These are phyloP conservation scores for Physcomitrellopsis africana DNA, from an alignment of 225 moss, liverwort and hornwort species.

Conservation along the genomic window DNA sequence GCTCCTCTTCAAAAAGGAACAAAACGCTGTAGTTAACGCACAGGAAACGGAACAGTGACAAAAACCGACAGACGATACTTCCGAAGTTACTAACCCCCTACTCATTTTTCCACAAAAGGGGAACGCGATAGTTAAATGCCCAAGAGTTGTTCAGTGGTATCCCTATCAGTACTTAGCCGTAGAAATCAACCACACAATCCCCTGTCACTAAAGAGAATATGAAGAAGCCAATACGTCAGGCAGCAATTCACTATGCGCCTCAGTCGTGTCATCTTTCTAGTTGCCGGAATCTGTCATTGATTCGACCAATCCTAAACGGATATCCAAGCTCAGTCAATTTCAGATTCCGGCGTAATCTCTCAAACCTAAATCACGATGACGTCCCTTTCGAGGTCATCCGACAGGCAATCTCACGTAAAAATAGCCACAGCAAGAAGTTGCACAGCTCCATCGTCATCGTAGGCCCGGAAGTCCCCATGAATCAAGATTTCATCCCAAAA, in stretches of 20 bases:
- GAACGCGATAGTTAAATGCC: neutral
- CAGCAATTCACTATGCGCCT: neutral
- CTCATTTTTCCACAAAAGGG: too few relatives aligned
- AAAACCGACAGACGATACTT: neutral
- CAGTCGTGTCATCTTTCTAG: neutral
- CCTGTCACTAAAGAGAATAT: neutral
- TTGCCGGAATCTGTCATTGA: neutral
- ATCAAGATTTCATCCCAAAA: conserved; percentile 11
- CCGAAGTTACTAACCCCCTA: neutral
- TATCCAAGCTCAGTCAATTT: neutral
- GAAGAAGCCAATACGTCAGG: neutral
- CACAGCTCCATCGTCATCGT: neutral
- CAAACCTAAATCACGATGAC: neutral
- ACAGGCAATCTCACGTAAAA: conserved; percentile 28
- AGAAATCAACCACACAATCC: neutral
- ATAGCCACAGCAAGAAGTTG: neutral
- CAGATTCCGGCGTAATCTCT: neutral
- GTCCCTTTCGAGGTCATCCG: neutral
- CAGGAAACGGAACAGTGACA: neutral
- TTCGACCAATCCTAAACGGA: neutral
- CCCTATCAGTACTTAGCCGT: neutral
- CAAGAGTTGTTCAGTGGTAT: too few relatives aligned
- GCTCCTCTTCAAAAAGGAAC: conserved; percentile 21
- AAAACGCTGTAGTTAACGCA: neutral
- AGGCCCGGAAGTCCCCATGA: neutral